Evolutionary conservation across 1,284 basidiomycete species (phyloP), one percentile per base, ranked within the genome.

Genomic region (Rhodotorula sp.): DNA sequence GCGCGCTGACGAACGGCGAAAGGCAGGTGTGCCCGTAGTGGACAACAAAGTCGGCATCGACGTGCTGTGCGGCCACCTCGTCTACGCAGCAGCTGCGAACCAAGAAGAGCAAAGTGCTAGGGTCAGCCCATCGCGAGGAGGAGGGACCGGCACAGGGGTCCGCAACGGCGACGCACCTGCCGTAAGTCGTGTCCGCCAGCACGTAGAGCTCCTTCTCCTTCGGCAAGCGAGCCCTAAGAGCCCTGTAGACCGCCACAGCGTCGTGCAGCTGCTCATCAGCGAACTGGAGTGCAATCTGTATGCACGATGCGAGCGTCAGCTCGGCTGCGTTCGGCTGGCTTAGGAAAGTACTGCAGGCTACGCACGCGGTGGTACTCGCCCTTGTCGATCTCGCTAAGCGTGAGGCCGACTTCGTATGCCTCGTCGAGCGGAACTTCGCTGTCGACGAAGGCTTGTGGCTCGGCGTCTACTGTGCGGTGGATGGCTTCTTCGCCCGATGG

Each of bases 21-120:
- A 99, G 86, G 80, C 96, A 99, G 0, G 95, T 94, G 82, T 97
- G 92, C 1, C 96, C 95, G 77, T 96, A 98, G 79, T 99, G 95
- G 9, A 99, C 88, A 69, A 98, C 85, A 15, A 89, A 86, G 77
- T 98, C 91, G 0, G 94, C 93, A 72, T 94, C 88, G 53, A 95
- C 88, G 79, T 99, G 96, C 73, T 94, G 88, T 9, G 95, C 94
- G 13, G 93, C 91, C 6, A 99, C 89, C 77, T 98, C 91, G 79
- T 99, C 96, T 7, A 96, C 93, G 78, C 95, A 99, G 79, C 95
- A 99, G 77, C 93, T 96, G 61, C 30, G 11, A 4, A 20, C 11
- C 15, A 18, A 15, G 11, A 18, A 6, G 13, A 11, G 15, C 37
- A 24, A 62, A n/a, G 48, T 10, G 24, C 8, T 60, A 54, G 5